Evolutionary conservation across 169 alveolate species (phyloP), one percentile per base, ranked within the genome.

Genomic region (Ichthyophthirius multifiliis): DNA sequence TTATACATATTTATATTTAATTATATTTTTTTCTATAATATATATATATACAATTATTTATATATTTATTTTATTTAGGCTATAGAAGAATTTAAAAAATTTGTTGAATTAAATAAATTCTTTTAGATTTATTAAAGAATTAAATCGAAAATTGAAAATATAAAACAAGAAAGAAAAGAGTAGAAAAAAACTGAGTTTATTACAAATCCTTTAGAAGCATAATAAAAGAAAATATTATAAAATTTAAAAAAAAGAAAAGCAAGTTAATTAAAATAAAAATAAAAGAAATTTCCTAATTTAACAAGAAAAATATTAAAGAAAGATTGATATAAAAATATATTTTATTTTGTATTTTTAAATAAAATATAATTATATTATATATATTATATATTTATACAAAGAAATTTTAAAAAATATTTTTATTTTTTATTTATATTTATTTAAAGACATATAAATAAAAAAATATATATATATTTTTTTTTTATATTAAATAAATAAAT

Each of bases 171-270:
- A 55, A 55, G 71, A 55, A 55, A 55, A 23, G 4, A 55, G 18
- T 9, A 55, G 31, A 13, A 55, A 55, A 55, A 55, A 5, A 34
- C 12, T 15, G 71, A 55, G 9, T 27, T 55, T 27, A 23, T 55
- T 20, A 16, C 39, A 4, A 55, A 55, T 27, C 71, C 71, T 1
- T 34, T 27, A 23, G 39, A 27, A 27, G 71, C 71, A 3, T 55
- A 27, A 27, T 34, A 55, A 55, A 55, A 27, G 39, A 55, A 55
- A 18, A 34, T 27, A 55, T 34, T 27, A 27, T 7, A 55, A 55
- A 55, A 55, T 23, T 7, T 55, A 4, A 55, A 55, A 55, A 55
- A 55, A 39, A 55, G 71, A 55, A 55, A 55, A 27, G 71, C 71
- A 55, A 55, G 31, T 27, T 7, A 55, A 55, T 55, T 27, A 55